Evolutionary conservation across 768 basidiomycete species (phyloP), one percentile per base, ranked within the genome.

Genomic region (Termitomyces sp.): DNA sequence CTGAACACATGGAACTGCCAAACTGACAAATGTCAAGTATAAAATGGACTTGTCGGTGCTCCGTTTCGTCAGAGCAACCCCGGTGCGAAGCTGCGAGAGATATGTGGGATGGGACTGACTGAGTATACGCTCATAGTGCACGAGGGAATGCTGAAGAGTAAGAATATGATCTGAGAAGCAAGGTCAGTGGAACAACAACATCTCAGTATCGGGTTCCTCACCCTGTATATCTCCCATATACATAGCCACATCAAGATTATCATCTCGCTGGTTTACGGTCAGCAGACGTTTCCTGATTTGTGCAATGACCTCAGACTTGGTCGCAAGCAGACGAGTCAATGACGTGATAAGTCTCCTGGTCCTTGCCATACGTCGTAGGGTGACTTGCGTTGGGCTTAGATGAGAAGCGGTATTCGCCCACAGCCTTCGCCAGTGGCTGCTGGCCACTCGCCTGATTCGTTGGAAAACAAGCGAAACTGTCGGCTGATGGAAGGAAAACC

Each of bases 211-310:
- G n/a, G 18, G 43, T 8, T 55, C 55, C 9, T 36, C 32, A 93
- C 95, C 95, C 77, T 95, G 91, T 2, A 98, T 82, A 70, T 98
- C 95, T 26, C 91, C 92, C 75, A 95, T 83, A 69, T 96, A 93
- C 3, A 94, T 89, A 12, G 84, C 87, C 26, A 96, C 83, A 63
- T 93, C 91, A 23, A 79, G 71, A 54, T 85, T 82, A 16, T 85
- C 82, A 4, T 77, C 78, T 53, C 77, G 72, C 16, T 74, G 72
- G 43, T 71, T 72, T 7, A 72, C 74, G 61, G 70, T 82, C 55
- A 82, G 70, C 1, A 93, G 77, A 18, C 95, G 77, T 70, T 96
- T 95, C 64, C 85, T 77, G 57, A 95, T 77, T 64, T 90, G 86
- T 2, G 87, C 80, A 35, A 95, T 78, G 7, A 98, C 89, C 69